Percentiles rank a stretch among this genome's conserved stretches.
These are phyloP conservation scores for Carnegiea gigantea DNA, from an alignment of 179 eudicot species.

Conservation along the genomic window DNA sequence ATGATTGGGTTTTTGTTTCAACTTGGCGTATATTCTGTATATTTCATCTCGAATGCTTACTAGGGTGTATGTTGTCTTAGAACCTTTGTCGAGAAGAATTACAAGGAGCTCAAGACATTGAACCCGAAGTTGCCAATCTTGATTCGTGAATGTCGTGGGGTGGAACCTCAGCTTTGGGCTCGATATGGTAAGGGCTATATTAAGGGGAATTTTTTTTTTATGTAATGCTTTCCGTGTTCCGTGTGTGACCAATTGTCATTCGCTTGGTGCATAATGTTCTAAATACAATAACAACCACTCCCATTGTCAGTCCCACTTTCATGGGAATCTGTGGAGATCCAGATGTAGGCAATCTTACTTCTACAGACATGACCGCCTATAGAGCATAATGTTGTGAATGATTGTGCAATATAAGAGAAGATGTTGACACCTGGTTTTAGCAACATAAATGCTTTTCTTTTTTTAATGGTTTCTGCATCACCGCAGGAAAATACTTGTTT, in stretches of 20 bases:
- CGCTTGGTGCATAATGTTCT: background rate
- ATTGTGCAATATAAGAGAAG: background rate
- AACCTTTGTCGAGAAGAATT: constrained; percentile 74
- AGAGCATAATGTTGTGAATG: too few relatives aligned
- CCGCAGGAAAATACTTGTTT: background rate
- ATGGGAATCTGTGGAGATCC: too few relatives aligned
- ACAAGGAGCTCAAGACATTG: constrained; percentile 78
- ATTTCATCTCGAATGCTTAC: background rate
- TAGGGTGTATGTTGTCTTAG: constrained; percentile 30
- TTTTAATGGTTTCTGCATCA: background rate
- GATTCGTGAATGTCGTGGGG: constrained; percentile 80
- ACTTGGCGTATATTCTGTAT: background rate
- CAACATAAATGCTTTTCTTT: background rate
- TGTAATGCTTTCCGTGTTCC: background rate
- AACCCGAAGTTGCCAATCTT: constrained; percentile 87
- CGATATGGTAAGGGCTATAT: constrained; percentile 60
- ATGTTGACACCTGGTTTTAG: background rate
- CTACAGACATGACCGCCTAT: too few relatives aligned
- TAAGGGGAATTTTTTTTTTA: background rate
- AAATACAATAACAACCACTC: too few relatives aligned
- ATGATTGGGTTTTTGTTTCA: background rate
- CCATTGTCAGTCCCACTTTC: too few relatives aligned
- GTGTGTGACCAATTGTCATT: background rate
- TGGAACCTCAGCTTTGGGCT: constrained; percentile 96
- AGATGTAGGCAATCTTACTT: too few relatives aligned